Percentiles rank a stretch among this genome's conserved stretches.
These are phyloP conservation scores for Usnea hakonensis DNA, from an alignment of 495 filamentous ascomycete genomes.

Conservation along the genomic window DNA sequence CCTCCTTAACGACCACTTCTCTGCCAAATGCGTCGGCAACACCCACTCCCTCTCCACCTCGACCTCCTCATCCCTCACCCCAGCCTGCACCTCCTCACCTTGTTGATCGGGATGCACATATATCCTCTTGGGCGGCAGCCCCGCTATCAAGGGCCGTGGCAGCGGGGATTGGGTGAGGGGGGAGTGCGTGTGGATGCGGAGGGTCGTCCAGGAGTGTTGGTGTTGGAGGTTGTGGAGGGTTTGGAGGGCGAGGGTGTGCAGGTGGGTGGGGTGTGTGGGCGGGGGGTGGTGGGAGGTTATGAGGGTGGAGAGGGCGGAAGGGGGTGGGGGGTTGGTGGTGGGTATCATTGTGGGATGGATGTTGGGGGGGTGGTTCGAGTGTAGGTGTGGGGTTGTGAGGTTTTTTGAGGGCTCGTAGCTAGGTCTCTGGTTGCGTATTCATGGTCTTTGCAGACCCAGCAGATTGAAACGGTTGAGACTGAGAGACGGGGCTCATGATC, in stretches of 20 bases:
- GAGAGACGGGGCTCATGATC: too few relatives aligned
- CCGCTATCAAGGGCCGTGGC: conserved; percentile 65
- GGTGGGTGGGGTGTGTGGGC: not conserved
- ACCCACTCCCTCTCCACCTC: conserved; percentile 71
- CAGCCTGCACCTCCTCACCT: conserved; percentile 60
- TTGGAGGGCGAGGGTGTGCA: conserved; percentile 50
- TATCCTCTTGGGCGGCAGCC: conserved; percentile 75
- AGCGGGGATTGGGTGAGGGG: conserved; percentile 31
- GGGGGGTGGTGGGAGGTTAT: not conserved
- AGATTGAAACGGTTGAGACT: too few relatives aligned
- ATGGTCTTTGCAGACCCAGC: too few relatives aligned
- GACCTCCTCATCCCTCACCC: conserved; percentile 40
- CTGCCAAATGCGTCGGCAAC: conserved; percentile 69
- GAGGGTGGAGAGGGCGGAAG: conserved; percentile 9
- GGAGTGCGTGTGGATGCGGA: conserved; percentile 54
- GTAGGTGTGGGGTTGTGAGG: too few relatives aligned
- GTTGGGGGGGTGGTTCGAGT: too few relatives aligned
- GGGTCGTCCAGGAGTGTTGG: conserved; percentile 77
- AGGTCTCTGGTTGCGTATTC: too few relatives aligned
- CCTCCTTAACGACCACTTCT: conserved; percentile 70
- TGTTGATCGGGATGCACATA: conserved; percentile 95
- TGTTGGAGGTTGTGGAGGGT: conserved; percentile 75
- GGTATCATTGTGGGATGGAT: not conserved
- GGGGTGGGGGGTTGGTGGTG: not conserved
- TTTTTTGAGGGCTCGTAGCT: too few relatives aligned